phyloP scores from a whole-genome alignment of 371 early-diverging fungal genomes.

The Dichotomocladium elegans region DNA sequence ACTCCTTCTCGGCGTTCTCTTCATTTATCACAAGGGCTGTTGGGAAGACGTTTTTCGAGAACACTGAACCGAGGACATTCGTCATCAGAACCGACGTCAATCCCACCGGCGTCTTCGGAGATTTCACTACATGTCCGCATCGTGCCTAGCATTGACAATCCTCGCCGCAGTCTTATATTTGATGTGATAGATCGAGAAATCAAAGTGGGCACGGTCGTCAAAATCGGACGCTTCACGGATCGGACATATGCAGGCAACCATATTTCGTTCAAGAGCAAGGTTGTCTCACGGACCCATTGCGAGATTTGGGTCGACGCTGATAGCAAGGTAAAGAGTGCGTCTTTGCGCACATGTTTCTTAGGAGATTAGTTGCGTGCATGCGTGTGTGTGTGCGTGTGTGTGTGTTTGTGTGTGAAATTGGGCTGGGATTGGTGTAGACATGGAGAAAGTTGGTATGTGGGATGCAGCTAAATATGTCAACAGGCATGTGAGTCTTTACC shows the following conservation, averaged over 20 bases:
- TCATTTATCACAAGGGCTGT: constrained; percentile 8
- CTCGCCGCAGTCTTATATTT: constrained; percentile 69
- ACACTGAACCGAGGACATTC: not conserved
- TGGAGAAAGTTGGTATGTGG: too few relatives aligned
- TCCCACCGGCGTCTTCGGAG: not conserved
- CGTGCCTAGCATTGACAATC: constrained; percentile 68
- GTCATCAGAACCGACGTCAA: not conserved
- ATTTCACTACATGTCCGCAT: constrained; percentile 56
- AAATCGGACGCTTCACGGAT: constrained; percentile 77
- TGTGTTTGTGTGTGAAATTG: not conserved
- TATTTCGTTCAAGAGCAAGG: constrained; percentile 90
- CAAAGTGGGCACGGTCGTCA: constrained; percentile 56
- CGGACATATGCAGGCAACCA: constrained; percentile 52
- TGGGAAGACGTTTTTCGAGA: constrained; percentile 10
- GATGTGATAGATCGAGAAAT: constrained; percentile 76
- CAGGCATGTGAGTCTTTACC: not conserved
- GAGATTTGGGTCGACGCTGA: constrained; percentile 81
- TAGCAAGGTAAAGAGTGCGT: constrained; percentile 70
- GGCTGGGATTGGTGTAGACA: not conserved
- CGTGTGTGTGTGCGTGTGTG: too few relatives aligned
- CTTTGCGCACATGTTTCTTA: not conserved
- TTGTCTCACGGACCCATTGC: constrained; percentile 90
- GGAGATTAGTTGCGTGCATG: too few relatives aligned
- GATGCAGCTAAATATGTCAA: not conserved
- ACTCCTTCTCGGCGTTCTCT: constrained; percentile 9